Base-by-base conservation (phyloP, 2,329 filamentous ascomycete species). In the Fusarium nisikadoi region DNA sequence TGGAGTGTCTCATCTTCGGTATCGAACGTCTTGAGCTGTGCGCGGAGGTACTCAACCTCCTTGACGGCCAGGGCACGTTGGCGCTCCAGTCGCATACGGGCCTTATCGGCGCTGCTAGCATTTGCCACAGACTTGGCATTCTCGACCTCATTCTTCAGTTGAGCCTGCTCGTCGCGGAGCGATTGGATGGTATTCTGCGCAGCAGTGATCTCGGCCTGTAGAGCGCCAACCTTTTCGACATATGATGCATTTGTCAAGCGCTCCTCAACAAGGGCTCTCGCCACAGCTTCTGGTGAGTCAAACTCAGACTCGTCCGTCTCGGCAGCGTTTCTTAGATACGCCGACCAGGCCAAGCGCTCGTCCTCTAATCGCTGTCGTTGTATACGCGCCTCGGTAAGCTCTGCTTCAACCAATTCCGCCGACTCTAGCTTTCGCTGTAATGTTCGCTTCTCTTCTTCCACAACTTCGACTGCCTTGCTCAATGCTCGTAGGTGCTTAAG, bases 1-100 rank as follows among this genome's bases (percentile, higher is more conserved):
- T 95, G 91, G 83, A 98, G 93, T 1, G 95, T 95, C 58, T 90
- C 89, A 76, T 98, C 95, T 81, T 99, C 96, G 2, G 90, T 89
- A 77, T 98, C 94, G 67, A 97, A 92, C 0, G 93, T 92, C 82
- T 95, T 95, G 60, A 98, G 87, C 81, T 99, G 96, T 1, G 94
- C 95, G 27, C 96, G 93, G 11, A 99, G 87, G 79, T 97, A 97
- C 74, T 98, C 95, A 1, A 96, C 94, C 80, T 99, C 97, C 79
- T 98, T 98, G 29, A 94, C 87, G 0, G 95, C 94, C 12, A 99
- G 87, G 2, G 88, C 89, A 64, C 94, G 93, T 79, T 98, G 95
- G 65, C 96, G 88, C 76, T 99, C 95, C 1, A 98, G 84, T 36
- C 96, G 89, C 58, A 92, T 84, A 46, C 90, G 91, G 3, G 89